Base-by-base conservation (phyloP, 352 stramenopile genomes). In the Lagenidium sp. region DNA sequence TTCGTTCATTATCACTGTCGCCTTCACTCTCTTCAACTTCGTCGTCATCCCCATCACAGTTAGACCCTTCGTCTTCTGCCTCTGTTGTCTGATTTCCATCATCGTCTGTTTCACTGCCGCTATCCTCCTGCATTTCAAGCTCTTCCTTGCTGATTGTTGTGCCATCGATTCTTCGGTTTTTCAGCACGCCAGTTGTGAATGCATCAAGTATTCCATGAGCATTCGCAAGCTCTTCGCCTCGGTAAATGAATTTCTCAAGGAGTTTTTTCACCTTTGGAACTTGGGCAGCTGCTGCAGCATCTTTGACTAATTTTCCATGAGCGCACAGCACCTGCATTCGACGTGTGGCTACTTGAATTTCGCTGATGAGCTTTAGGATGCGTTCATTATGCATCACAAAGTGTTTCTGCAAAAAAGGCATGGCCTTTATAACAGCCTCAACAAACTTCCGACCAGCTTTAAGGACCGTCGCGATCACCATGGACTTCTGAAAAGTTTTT, bases 241-340 rank as follows among this genome's bases (percentile, higher is more conserved):
- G 55, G 42, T 82, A 82, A 19, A 85, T 82, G 32, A 85, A 50
- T 28, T 51, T 58, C 19, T 85, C 72, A 0, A 85, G 47, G 13
- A 85, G 48, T 13, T 68, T 75, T 44, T 83, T 85, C 22, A 85
- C 55, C 45, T 70, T 82, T 1, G 72, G 72, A 15, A 85, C 70
- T 43, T 85, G 72, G 1, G 68, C 53, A 4, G 65, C 55, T 3
- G 65, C 67, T 1, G 72, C 61, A 7, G 56, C 55, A 40, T 82
- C 70, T 44, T 81, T 75, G 28, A 77, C 57, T 7, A 78, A 36
- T 42, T 85, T 85, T 0, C 67, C 72, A 25, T 85, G 72, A 0
- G 67, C 68, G 35, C 72, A 85, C 0, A 85, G 47, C 4, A 81
- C 62, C 36, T 85, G 72, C 47, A 85, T 75, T 8, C 68, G 60